These are phyloP conservation scores for Aechmea fasciata DNA, from an alignment of 176 grass and related monocot genomes.

Conservation along the genomic window DNA sequence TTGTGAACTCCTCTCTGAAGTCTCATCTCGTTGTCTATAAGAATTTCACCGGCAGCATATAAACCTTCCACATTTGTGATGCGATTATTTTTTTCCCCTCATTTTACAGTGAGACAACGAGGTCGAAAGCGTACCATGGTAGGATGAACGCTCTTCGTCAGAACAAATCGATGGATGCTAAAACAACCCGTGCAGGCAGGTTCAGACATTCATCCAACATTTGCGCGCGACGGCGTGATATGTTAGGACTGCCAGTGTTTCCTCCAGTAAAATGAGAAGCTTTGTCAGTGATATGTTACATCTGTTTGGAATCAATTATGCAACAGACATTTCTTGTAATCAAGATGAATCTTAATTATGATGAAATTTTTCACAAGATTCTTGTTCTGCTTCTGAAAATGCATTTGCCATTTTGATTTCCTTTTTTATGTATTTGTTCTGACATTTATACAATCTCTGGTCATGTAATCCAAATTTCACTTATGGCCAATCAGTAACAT, in stretches of 20 bases:
- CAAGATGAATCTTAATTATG: background rate
- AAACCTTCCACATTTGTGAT: background rate
- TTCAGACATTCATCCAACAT: conserved; percentile 4
- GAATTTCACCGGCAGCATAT: background rate
- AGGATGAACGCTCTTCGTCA: conserved; percentile 25
- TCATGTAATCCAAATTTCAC: too few relatives aligned
- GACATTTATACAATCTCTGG: too few relatives aligned
- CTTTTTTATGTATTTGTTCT: too few relatives aligned
- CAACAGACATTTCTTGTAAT: background rate
- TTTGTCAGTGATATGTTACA: background rate
- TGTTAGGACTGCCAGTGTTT: background rate
- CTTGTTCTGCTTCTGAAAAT: too few relatives aligned
- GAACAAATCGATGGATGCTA: background rate
- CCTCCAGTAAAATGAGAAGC: background rate
- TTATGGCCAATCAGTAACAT: too few relatives aligned
- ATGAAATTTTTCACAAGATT: background rate
- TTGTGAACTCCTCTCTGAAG: background rate
- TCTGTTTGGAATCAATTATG: background rate
- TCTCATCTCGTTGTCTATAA: background rate
- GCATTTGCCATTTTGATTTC: too few relatives aligned
- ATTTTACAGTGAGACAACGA: conserved; percentile 54
- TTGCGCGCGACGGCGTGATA: background rate
- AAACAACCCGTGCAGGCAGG: conserved; percentile 7
- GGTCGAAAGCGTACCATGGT: conserved; percentile 85
- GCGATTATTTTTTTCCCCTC: background rate